Conservation (phyloP, 2,329 filamentous ascomycete genomes). For the Penicillium polonicum region DNA sequence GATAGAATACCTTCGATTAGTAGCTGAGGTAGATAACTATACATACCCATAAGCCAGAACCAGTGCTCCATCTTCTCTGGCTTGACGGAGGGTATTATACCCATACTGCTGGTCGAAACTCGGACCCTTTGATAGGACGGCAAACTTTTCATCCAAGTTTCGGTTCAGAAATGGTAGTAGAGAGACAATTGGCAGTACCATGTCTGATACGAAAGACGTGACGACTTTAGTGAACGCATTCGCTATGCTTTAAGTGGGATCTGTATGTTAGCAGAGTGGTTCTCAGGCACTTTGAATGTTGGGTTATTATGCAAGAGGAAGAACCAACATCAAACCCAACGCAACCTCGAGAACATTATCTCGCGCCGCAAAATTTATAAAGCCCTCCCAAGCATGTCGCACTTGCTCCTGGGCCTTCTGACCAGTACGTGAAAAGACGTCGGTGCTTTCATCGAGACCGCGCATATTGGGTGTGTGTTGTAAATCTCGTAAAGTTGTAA, state of each 20-base stretch:
- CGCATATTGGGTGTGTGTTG: constrained; percentile 15
- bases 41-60: constrained; percentile 68
- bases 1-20: not conserved
- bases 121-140: constrained; percentile 60
- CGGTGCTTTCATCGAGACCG: constrained; percentile 30
- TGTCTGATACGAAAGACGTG: constrained; percentile 69
- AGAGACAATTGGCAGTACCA: constrained; percentile 68
- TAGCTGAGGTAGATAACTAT: not conserved
- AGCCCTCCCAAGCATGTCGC: constrained; percentile 59
- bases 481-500: too few species aligned
- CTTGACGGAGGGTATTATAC: constrained; percentile 70
- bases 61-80: constrained; percentile 68
- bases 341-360: constrained; percentile 75
- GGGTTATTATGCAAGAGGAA: not conserved
- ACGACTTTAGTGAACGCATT: constrained; percentile 69
- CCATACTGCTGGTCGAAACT: constrained; percentile 52
- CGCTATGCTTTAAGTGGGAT: constrained; percentile 51
- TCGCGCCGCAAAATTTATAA: constrained; percentile 70
- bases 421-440: constrained; percentile 38
- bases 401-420: constrained; percentile 46
- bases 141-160: constrained; percentile 74
- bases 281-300: not conserved
- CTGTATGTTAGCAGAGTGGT: not conserved
- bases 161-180: constrained; percentile 67
- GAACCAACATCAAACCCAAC: constrained; percentile 66